These are phyloP conservation scores for Sclerotinia glacialis DNA, from an alignment of 2,329 filamentous ascomycete species.

Conservation along the genomic window DNA sequence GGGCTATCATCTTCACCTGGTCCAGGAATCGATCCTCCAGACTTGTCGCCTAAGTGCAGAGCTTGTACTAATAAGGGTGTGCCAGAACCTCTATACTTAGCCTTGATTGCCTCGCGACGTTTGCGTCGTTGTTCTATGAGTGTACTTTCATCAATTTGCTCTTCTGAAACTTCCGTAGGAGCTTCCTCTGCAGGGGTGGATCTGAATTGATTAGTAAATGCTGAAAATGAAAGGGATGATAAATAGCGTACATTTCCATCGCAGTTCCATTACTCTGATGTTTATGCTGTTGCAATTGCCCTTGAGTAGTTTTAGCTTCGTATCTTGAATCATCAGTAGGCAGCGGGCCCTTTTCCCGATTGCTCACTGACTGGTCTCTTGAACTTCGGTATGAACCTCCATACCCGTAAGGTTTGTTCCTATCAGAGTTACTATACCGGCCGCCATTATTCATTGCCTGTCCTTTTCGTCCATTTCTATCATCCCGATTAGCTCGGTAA, in stretches of 20 bases:
- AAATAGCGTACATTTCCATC: constrained; percentile 43
- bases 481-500: constrained; percentile 41
- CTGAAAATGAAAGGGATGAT: background rate
- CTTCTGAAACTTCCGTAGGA: constrained; percentile 47
- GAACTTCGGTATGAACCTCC: constrained; percentile 48
- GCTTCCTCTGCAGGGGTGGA: constrained; percentile 34
- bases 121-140: constrained; percentile 82
- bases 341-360: constrained; percentile 59
- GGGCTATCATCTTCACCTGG: constrained; percentile 32
- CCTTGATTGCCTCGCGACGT: constrained; percentile 78
- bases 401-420: constrained; percentile 35
- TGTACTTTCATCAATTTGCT: constrained; percentile 74
- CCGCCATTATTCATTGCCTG: constrained; percentile 29
- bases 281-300: constrained; percentile 53
- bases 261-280: constrained; percentile 40
- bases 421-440: constrained; percentile 27
- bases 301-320: constrained; percentile 67
- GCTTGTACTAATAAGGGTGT: constrained; percentile 72
- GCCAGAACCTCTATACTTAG: constrained; percentile 70
- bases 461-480: constrained; percentile 29
- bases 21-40: constrained; percentile 36
- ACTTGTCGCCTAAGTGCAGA: constrained; percentile 39
- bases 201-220: constrained; percentile 29
- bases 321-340: constrained; percentile 57
- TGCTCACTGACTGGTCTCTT: constrained; percentile 61